Percentiles rank a stretch among this genome's conserved stretches.
phyloP scores from a whole-genome alignment of 2,329 filamentous ascomycete species.

The Coniochaeta hoffmannii region DNA sequence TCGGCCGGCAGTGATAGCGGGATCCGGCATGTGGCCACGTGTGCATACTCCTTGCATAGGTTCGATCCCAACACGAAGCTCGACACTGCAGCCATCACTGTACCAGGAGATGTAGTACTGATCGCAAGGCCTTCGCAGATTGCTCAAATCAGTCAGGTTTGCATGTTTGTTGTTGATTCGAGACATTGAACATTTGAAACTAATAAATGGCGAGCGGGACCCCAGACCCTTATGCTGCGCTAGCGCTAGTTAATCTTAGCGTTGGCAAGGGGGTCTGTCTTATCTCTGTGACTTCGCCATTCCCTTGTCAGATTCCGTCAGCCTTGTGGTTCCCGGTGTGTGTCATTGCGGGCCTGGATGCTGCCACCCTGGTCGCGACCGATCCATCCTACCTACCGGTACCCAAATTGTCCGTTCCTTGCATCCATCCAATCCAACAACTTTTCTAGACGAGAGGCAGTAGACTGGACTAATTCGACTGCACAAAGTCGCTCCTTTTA shows the following conservation, averaged over 20 bases:
- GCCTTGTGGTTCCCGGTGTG: slow-evolving; percentile 4
- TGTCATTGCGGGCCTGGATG: not conserved
- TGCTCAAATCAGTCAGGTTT: too few relatives aligned
- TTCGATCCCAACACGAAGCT: not conserved
- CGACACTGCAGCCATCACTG: not conserved
- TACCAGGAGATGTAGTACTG: not conserved
- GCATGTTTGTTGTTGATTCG: too few relatives aligned
- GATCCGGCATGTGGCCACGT: not conserved
- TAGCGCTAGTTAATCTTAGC: not conserved
- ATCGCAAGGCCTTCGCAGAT: not conserved
- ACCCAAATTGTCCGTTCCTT: not conserved
- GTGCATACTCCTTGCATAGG: not conserved
- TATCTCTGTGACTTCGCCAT: not conserved
- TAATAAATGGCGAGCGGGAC: not conserved
- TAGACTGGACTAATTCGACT: not conserved
- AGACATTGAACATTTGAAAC: too few relatives aligned
- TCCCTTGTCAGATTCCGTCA: slow-evolving; percentile 4
- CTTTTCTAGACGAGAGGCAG: not conserved
- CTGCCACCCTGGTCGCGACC: not conserved
- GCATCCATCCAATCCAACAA: not conserved
- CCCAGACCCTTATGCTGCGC: not conserved
- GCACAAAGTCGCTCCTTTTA: not conserved
- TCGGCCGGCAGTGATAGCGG: not conserved
- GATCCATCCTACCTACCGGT: not conserved
- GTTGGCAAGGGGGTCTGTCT: not conserved